Conservation (phyloP, 2,329 filamentous ascomycete species). For the Xylaria sp. region DNA sequence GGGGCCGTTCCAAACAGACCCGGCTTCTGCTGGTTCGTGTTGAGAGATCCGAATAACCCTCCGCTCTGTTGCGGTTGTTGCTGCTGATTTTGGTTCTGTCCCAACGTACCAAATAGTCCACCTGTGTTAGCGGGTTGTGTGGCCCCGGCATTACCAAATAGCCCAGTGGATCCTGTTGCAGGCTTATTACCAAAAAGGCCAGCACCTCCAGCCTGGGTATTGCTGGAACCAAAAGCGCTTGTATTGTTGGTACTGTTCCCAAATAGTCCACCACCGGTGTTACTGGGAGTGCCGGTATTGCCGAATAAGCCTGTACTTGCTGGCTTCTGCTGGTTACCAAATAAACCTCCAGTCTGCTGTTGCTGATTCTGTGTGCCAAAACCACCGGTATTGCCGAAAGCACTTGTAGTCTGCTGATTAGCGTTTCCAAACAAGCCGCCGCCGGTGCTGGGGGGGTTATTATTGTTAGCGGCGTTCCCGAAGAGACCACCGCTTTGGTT, state of each 20-base stretch:
- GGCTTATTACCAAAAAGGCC: constrained; percentile 59
- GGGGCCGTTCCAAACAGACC: constrained; percentile 63
- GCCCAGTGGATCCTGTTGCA: constrained; percentile 49
- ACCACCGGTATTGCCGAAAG: constrained; percentile 49
- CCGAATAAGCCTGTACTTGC: constrained; percentile 57
- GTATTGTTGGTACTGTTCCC: constrained; percentile 52
- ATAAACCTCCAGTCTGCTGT: constrained; percentile 54
- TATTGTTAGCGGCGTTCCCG: constrained; percentile 39
- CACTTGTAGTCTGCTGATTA: constrained; percentile 45
- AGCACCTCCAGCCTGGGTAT: constrained; percentile 46
- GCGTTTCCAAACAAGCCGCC: constrained; percentile 48
- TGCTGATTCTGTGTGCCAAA: constrained; percentile 52
- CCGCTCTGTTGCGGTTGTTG: constrained; percentile 53
- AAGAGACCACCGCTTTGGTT: constrained; percentile 51
- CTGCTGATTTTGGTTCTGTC: constrained; percentile 53
- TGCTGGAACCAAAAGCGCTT: constrained; percentile 47
- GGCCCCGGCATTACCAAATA: constrained; percentile 58
- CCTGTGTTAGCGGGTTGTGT: constrained; percentile 53
- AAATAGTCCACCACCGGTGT: constrained; percentile 55
- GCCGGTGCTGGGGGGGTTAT: constrained; percentile 35
- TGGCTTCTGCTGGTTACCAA: constrained; percentile 54
- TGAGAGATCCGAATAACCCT: constrained; percentile 62
- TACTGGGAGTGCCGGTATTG: constrained; percentile 44
- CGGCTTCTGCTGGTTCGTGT: constrained; percentile 66
- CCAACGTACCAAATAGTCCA: constrained; percentile 63